A percentile compares a stretch with the other conserved stretches of the same genome.
Evolutionary conservation across 2,329 filamentous ascomycete species (phyloP).

Genomic region (Colletotrichum sp.): DNA sequence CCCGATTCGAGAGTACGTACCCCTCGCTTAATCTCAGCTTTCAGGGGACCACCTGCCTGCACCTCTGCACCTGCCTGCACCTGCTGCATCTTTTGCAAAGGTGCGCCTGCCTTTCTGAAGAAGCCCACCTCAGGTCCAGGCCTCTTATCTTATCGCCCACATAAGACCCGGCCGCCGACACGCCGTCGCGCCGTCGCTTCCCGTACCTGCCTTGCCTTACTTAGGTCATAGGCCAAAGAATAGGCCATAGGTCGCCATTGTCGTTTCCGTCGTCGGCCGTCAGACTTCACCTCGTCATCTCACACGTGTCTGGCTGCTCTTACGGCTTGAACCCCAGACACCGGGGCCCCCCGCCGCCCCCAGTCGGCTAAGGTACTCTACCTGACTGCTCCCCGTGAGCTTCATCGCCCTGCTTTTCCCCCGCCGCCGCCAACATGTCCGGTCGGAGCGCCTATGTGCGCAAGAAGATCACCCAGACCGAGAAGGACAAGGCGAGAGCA

Average conservation of each 20-base stretch:
- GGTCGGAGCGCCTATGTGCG: slow-evolving; percentile 63
- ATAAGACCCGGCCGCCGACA: not conserved
- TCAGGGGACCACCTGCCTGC: not conserved
- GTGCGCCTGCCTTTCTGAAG: not conserved
- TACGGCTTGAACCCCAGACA: not conserved
- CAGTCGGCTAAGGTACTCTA: not conserved
- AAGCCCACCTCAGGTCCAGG: not conserved
- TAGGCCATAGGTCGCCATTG: not conserved
- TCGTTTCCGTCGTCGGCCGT: not conserved
- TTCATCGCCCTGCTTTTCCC: not conserved
- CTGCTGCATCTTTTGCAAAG: not conserved
- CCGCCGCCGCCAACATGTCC: slow-evolving; percentile 49
- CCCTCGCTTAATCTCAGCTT: not conserved
- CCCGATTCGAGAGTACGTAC: slow-evolving; percentile 1
- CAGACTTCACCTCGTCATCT: not conserved
- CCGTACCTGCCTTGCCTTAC: not conserved
- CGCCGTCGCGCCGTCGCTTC: not conserved
- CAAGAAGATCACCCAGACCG: slow-evolving; percentile 61
- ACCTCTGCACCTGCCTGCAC: not conserved
- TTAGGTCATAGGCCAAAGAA: not conserved
- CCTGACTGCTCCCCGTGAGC: not conserved
- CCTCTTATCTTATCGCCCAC: slow-evolving; percentile 2
- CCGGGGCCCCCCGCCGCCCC: not conserved
- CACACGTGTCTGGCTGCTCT: not conserved
- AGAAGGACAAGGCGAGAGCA: slow-evolving; percentile 41